A percentile compares a stretch with the other conserved stretches of the same genome.
Evolutionary conservation across 345 rosid genomes (phyloP).

Genomic region (Salix caprea): DNA sequence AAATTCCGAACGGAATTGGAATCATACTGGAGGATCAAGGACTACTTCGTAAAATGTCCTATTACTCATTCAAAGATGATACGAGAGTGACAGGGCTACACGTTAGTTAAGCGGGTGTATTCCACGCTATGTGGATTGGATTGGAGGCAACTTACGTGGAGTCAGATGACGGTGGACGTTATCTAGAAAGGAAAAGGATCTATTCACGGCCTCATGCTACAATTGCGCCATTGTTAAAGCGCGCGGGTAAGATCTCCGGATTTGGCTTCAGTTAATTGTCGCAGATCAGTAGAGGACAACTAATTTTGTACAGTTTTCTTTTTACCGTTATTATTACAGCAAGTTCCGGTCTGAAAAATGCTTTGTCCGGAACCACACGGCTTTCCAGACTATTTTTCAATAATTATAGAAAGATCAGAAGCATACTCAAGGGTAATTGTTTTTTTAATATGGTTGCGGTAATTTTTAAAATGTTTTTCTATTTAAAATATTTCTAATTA

Average conservation of each 20-base stretch:
- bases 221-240: too few species aligned
- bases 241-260: too few species aligned
- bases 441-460: too few species aligned
- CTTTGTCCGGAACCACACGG: too few species aligned
- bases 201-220: neutral
- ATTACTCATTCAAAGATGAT: neutral
- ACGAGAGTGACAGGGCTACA: neutral
- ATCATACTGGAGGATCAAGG: neutral
- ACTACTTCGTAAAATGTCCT: neutral
- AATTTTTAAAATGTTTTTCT: too few species aligned
- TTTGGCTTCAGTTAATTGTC: neutral
- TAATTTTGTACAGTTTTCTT: too few species aligned
- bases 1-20: neutral
- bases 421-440: too few species aligned
- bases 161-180: conserved; percentile 30
- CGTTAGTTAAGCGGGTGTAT: neutral
- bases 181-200: neutral
- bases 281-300: neutral
- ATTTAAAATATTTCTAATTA: too few species aligned
- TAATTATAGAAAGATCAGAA: neutral
- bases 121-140: conserved; percentile 13
- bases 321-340: too few species aligned
- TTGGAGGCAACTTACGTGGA: neutral
- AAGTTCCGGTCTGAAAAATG: too few species aligned
- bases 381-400: neutral